phyloP scores from a whole-genome alignment of 2,329 filamentous ascomycete genomes.

The Aspergillus alliaceus region DNA sequence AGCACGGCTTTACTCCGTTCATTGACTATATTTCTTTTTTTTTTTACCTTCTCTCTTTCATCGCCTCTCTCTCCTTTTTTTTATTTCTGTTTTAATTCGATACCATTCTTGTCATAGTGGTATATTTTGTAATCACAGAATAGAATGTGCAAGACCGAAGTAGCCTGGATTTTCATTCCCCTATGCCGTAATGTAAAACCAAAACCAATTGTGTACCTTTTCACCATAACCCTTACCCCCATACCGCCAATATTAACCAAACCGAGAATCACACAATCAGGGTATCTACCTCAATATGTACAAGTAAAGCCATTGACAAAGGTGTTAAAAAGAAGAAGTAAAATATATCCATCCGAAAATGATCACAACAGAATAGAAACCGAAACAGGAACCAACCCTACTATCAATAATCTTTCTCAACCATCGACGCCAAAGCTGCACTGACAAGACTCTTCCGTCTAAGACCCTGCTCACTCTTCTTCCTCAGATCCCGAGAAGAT shows the following conservation, averaged over 20 bases:
- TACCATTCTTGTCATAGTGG: not conserved
- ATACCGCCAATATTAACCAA: not conserved
- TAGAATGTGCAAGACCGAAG: not conserved
- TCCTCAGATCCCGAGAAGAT: slow-evolving; percentile 26
- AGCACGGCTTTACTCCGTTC: not conserved
- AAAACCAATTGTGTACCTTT: not conserved
- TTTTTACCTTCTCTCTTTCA: not conserved
- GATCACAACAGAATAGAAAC: not conserved
- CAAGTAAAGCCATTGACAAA: not conserved
- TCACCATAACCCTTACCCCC: not conserved
- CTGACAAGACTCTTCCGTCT: slow-evolving; percentile 40
- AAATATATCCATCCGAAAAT: not conserved
- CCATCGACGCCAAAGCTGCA: slow-evolving; percentile 38
- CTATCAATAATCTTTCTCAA: slow-evolving; percentile 18
- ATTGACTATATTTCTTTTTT: too few relatives aligned
- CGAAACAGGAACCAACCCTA: not conserved
- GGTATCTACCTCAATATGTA: slow-evolving; percentile 14
- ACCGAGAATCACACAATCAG: slow-evolving; percentile 7
- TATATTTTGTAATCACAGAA: not conserved
- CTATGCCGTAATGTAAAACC: not conserved
- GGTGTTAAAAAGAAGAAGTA: not conserved
- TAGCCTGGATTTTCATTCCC: not conserved
- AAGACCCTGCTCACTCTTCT: slow-evolving; percentile 38
- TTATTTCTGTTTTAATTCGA: not conserved
- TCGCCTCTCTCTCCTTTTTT: not conserved